Percentiles rank a stretch among this genome's conserved stretches.
phyloP scores from a whole-genome alignment of 768 basidiomycete species.

The Trametes maxima region DNA sequence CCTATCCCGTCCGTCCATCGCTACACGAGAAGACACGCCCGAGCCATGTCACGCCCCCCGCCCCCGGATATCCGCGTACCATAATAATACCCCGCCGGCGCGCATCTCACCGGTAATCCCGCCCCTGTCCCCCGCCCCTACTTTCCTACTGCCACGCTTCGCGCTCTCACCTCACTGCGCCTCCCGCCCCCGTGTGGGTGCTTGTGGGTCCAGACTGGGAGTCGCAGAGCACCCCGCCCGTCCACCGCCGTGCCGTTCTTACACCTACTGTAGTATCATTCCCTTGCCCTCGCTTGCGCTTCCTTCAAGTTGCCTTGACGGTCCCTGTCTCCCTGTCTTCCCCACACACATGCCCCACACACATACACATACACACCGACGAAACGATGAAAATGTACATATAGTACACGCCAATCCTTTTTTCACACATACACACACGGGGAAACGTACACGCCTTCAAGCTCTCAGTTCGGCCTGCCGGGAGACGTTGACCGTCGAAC shows the following conservation, averaged over 20 bases:
- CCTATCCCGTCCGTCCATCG: no score
- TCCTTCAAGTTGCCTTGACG: no score
- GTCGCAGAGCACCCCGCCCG: no score
- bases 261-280: background rate
- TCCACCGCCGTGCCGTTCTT: no score
- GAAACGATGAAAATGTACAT: background rate
- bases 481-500: no score
- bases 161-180: background rate
- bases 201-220: no score
- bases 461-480: no score
- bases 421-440: background rate
- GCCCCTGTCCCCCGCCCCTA: no score
- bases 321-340: background rate
- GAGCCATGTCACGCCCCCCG: background rate
- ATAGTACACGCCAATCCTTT: background rate
- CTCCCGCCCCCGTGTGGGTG: background rate
- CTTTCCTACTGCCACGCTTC: background rate
- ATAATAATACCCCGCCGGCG: constrained; percentile 15
- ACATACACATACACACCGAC: no score
- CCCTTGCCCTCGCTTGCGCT: background rate
- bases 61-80: constrained; percentile 4
- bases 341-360: no score
- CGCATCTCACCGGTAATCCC: background rate
- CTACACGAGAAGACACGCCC: background rate
- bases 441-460: no score